Base-by-base conservation (phyloP, 129 eudicot species). In the Pittosporum tobira region DNA sequence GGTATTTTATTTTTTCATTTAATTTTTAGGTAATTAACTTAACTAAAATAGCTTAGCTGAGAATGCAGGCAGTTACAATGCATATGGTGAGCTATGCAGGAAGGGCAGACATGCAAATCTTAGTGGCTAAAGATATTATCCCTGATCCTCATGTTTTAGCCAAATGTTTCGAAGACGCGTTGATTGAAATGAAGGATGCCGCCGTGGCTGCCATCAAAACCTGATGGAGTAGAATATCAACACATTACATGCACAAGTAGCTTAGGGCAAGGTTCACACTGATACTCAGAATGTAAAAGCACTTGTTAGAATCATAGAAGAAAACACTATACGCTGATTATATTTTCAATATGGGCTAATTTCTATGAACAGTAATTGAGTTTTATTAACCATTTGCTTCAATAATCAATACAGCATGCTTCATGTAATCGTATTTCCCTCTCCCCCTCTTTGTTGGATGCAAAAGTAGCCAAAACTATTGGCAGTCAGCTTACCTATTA, bases 1-100 rank as follows among this genome's bases (percentile, higher is more conserved):
- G 3, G 4, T 12, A 25, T 42, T 13, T 22, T 16, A 24, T 6
- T 4, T 19, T 25, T 1, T 0, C 21, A 46, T 8, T 44, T 44
- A 14, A 8, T 11, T 44, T 44, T 44, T 44, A 18, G 15, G 15
- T 6, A 8, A 42, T 42, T 42, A 42, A 2, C 12, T 21, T 30
- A 18, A 13, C 16, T 1, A 20, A 28, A 19, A 26, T 26, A 4
- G 36, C 21, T 24, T 28, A 20, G 21, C 23, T 66, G 55, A 24
- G 10, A 37, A 43, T 65, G 75, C 85, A 88, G 96, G 96, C 86
- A 20, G 72, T 88, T 53, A 83, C 94, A 37, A 76, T 88, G 87
- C 94, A 83, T 63, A 80, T 88, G 97, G 66, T 89, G 82, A 82
- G 93, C 53, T 89, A 89, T 52, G 88, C 77, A n/a, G 95, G 95